These are phyloP conservation scores for Sequoia sempervirens DNA, from an alignment of 75 land plant species.

Conservation along the genomic window DNA sequence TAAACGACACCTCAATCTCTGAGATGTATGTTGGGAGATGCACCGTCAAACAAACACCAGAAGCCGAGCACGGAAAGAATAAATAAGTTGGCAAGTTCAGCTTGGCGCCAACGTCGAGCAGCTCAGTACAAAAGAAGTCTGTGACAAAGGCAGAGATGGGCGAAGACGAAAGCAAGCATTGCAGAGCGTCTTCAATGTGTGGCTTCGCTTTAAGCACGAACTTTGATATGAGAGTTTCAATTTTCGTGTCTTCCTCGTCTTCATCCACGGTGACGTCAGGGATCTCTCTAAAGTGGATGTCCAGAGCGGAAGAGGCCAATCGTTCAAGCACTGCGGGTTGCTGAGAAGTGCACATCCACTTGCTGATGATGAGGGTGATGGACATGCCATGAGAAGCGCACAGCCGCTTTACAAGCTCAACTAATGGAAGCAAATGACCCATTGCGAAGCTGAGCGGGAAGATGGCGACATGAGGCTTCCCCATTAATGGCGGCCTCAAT, in stretches of 20 bases:
- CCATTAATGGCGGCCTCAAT: background rate
- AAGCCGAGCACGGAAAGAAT: background rate
- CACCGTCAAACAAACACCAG: background rate
- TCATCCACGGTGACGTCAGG: background rate
- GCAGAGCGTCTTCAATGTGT: too few species aligned
- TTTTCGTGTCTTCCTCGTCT: background rate
- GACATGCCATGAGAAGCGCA: too few species aligned
- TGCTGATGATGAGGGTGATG: too few species aligned
- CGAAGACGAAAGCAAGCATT: too few species aligned
- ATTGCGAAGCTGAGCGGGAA: constrained; percentile 2
- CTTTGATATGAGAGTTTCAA: background rate
- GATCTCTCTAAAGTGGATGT: background rate
- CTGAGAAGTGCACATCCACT: background rate
- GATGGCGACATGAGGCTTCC: background rate
- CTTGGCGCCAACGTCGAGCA: background rate
- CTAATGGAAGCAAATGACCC: background rate
- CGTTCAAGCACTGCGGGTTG: background rate
- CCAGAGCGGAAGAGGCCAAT: too few species aligned
- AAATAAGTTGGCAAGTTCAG: background rate
- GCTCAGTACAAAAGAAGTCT: background rate
- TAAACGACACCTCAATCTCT: background rate
- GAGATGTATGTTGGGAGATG: background rate
- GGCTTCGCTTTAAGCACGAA: background rate
- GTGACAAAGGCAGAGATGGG: background rate
- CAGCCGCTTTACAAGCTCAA: too few species aligned